Evolutionary conservation across 2,329 filamentous ascomycete species (phyloP).

Genomic region (Fonsecaea pedrosoi): DNA sequence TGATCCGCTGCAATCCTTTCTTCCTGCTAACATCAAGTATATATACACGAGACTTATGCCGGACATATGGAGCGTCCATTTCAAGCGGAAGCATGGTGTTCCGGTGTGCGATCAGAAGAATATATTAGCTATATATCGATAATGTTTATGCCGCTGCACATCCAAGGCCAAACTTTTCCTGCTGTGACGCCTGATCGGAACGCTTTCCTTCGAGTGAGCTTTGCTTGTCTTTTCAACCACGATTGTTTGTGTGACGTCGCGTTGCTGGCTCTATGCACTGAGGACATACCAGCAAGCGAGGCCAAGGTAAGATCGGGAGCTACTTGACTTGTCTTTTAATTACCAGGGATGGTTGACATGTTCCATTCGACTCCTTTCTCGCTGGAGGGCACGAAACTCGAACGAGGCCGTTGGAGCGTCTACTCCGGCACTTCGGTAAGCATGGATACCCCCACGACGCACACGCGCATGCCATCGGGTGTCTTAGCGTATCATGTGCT

Average conservation of each 20-base stretch:
- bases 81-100: background rate
- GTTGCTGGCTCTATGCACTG: background rate
- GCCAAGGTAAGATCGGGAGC: background rate
- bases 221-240: background rate
- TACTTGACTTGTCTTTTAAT: background rate
- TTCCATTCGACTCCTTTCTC: background rate
- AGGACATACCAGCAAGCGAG: background rate
- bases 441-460: background rate
- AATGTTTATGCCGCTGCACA: conserved; percentile 20
- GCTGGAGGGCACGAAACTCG: background rate
- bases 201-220: background rate
- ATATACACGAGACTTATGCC: background rate
- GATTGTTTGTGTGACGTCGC: background rate
- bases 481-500: background rate
- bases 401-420: background rate
- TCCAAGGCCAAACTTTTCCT: background rate
- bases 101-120: background rate
- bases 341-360: background rate
- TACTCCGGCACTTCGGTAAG: background rate
- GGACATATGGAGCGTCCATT: background rate
- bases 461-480: background rate
- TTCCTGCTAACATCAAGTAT: background rate
- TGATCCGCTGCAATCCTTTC: background rate
- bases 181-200: background rate
- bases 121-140: conserved; percentile 16